Base-by-base conservation (phyloP, 1,284 basidiomycete species). In the Coniferiporia weirii region DNA sequence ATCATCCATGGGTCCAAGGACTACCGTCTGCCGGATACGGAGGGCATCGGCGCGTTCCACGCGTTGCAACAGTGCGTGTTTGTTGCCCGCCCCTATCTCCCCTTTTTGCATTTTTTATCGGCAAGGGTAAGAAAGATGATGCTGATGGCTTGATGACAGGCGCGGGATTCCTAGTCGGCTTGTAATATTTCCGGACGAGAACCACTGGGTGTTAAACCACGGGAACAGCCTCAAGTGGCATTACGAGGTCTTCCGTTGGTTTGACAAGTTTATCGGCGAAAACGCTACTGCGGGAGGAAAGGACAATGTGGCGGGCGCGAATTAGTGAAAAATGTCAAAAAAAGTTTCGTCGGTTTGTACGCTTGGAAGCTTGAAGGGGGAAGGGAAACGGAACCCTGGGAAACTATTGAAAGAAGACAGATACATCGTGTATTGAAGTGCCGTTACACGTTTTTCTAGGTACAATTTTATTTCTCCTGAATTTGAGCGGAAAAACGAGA, bases 181-280 rank as follows among this genome's bases (percentile, higher is more conserved):
- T 52, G 81, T 97, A 9, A 85, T 95, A 65, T 97, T 97, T 81
- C 91, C 91, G 0, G 87, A 93, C 66, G 95, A 97, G 76, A 96
- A 96, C 67, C 94, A 96, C 71, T 95, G 91, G 91, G 90, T 91
- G 9, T 65, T 89, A 61, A 81, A 89, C 59, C 85, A 86, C 63
- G 85, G 84, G 55, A 91, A 91, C 66, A 89, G 86, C 69, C 70
- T 90, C 67, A 90, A 89, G 72, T 94, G 89, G 88, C 89, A 95
- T 71, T 78, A 88, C 64, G 95, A 97, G 70, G 88, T 97, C 4
- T 87, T 96, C 74, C 78, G 81, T 60, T 96, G 92, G 92, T 85
- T 95, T 62, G 81, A 91, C 64, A 76, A 87, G 70, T 92, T 81
- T 68, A 78, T 89, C 17, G 87, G 85, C n/a, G 66, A 69, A 59